These are phyloP conservation scores for Nematodospora valgi DNA, from an alignment of 805 yeast genomes.

Conservation along the genomic window DNA sequence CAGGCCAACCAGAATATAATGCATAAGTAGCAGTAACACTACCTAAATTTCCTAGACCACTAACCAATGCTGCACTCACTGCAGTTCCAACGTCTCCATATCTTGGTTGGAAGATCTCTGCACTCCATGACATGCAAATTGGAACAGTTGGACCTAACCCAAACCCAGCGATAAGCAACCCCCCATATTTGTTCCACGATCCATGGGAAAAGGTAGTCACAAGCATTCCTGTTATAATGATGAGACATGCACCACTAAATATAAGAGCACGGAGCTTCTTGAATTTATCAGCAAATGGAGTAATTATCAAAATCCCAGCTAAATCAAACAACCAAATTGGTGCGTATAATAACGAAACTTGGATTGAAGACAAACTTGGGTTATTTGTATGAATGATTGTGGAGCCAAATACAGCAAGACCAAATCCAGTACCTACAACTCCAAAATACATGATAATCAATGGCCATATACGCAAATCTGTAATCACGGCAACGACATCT, in stretches of 20 bases:
- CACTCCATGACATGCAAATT: slow-evolving; percentile 77
- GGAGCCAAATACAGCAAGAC: slow-evolving; percentile 81
- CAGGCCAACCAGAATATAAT: slow-evolving; percentile 84
- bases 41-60: slow-evolving; percentile 86
- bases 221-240: slow-evolving; percentile 71
- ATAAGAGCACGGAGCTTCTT: slow-evolving; percentile 57
- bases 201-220: slow-evolving; percentile 74
- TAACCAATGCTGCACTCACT: slow-evolving; percentile 75
- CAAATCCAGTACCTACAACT: slow-evolving; percentile 88
- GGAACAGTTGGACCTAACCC: slow-evolving; percentile 93
- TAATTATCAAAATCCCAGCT: slow-evolving; percentile 66
- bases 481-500: slow-evolving; percentile 52
- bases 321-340: slow-evolving; percentile 90
- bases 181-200: slow-evolving; percentile 76
- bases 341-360: slow-evolving; percentile 73
- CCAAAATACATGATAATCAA: slow-evolving; percentile 86
- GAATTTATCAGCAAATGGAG: slow-evolving; percentile 76
- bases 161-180: slow-evolving; percentile 76
- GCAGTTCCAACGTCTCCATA: slow-evolving; percentile 87
- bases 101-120: slow-evolving; percentile 65
- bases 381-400: slow-evolving; percentile 66
- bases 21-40: slow-evolving; percentile 86
- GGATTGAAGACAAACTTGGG: slow-evolving; percentile 59
- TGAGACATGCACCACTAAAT: slow-evolving; percentile 57
- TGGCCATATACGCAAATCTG: slow-evolving; percentile 75